Conservation (phyloP, 352 stramenopile genomes). For the Halophytophthora batemanensis region DNA sequence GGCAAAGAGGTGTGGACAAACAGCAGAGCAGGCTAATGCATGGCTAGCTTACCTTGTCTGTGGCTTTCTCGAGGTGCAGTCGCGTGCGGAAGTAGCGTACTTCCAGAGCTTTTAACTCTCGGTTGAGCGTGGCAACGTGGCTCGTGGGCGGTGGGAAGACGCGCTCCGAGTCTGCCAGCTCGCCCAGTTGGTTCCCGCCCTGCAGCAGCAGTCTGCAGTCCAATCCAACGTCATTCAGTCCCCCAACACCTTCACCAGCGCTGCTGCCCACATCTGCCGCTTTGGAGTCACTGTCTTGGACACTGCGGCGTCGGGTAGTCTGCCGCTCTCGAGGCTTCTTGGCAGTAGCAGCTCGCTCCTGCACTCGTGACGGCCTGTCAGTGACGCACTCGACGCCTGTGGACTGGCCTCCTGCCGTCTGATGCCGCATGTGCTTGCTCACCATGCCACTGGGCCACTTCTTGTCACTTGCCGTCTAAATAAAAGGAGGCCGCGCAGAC, state of each 20-base stretch:
- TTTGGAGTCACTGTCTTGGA: neutral
- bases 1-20: no score
- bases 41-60: conserved; percentile 50
- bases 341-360: neutral
- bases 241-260: conserved; percentile 2
- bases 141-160: conserved; percentile 43
- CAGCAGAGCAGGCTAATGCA: no score
- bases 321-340: conserved; percentile 1
- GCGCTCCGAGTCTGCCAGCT: conserved; percentile 28
- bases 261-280: conserved; percentile 6
- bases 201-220: neutral
- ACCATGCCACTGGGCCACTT: conserved; percentile 18
- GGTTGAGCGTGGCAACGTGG: conserved; percentile 55
- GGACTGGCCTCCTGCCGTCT: conserved; percentile 8
- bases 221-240: neutral
- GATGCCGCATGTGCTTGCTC: conserved; percentile 20
- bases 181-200: conserved; percentile 18
- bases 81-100: conserved; percentile 77
- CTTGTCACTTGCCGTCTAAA: conserved; percentile 10
- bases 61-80: conserved; percentile 61
- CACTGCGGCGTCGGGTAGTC: conserved; percentile 2
- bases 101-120: conserved; percentile 71
- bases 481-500: no score
- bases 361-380: neutral
- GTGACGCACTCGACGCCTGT: neutral